Base-by-base conservation (phyloP, 23 red algal species). In the Rhodosorus marinus region DNA sequence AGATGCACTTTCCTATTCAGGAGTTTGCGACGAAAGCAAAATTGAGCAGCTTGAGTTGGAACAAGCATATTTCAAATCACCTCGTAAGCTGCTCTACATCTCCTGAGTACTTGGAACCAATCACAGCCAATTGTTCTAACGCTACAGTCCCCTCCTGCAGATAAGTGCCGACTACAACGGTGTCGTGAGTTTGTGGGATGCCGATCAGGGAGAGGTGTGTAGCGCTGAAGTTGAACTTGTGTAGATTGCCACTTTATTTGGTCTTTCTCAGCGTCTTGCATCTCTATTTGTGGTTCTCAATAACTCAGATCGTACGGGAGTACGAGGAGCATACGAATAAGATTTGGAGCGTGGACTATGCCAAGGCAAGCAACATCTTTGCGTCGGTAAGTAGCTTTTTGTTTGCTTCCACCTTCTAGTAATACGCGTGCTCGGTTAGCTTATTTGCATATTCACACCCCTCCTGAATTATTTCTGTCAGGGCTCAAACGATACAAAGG, bases 121-220 rank as follows among this genome's bases (percentile, higher is more conserved):
- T n/a, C n/a, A n/a, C n/a, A n/a, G n/a, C n/a, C n/a, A n/a, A n/a
- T n/a, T n/a, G n/a, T n/a, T n/a, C n/a, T n/a, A n/a, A n/a, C n/a
- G n/a, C n/a, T n/a, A n/a, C n/a, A n/a, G n/a, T n/a, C n/a, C n/a
- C n/a, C n/a, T n/a, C n/a, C n/a, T n/a, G n/a, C n/a, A n/a, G n/a
- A n/a, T n/a, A n/a, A n/a, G n/a, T n/a, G n/a, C 68, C n/a, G 90
- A 98, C 51, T 98, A 98, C 38, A 80, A 98, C 38, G 90, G 90
- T 17, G 70, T 85, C 1, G 78, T 98, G 30, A 72, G 66, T 0
- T 34, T 86, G 6, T 98, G 90, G 90, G 90, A 98, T 35, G 45
- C 75, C 0, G 50, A 63, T 17, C 65, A 32, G 1, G 49, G 72
- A 19, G 34, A 33, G 2, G 53, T 70, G 7, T 29, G 81, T 1